phyloP scores from a whole-genome alignment of 179 eudicot genomes.

The Silene coronaria region DNA sequence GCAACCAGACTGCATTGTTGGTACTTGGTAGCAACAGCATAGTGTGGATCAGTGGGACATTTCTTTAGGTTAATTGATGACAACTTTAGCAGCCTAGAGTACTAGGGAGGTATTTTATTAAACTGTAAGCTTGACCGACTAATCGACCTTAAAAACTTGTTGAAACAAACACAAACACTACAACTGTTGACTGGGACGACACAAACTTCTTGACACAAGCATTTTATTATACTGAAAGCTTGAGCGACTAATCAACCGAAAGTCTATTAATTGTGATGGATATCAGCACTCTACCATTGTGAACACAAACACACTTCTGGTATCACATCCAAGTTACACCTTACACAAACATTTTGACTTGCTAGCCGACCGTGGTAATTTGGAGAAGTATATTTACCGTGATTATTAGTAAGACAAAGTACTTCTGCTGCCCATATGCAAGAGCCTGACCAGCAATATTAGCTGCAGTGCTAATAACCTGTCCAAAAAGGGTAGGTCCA shows the following conservation, averaged over 20 bases:
- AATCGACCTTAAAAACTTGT: neutral
- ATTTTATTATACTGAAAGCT: too few relatives aligned
- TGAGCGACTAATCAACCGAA: too few relatives aligned
- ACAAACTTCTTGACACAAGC: too few relatives aligned
- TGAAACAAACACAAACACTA: neutral
- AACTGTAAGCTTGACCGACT: neutral
- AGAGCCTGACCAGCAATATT: slow-evolving; percentile 70
- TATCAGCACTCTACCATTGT: neutral
- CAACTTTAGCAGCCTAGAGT: neutral
- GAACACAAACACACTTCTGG: neutral
- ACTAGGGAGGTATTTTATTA: neutral
- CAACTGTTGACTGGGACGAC: neutral
- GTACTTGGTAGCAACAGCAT: neutral
- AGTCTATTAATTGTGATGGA: neutral
- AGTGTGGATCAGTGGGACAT: neutral
- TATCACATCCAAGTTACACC: neutral
- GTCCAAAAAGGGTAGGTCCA: slow-evolving; percentile 97
- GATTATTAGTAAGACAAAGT: slow-evolving; percentile 78
- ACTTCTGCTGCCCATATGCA: slow-evolving; percentile 54
- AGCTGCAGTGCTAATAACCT: slow-evolving; percentile 70
- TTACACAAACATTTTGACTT: neutral
- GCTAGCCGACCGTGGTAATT: neutral
- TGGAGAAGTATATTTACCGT: slow-evolving; percentile 54
- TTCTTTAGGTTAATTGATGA: neutral
- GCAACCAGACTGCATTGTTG: neutral